Conservation (phyloP, 1,139 yeast species). For the Geotrichum siamense region DNA sequence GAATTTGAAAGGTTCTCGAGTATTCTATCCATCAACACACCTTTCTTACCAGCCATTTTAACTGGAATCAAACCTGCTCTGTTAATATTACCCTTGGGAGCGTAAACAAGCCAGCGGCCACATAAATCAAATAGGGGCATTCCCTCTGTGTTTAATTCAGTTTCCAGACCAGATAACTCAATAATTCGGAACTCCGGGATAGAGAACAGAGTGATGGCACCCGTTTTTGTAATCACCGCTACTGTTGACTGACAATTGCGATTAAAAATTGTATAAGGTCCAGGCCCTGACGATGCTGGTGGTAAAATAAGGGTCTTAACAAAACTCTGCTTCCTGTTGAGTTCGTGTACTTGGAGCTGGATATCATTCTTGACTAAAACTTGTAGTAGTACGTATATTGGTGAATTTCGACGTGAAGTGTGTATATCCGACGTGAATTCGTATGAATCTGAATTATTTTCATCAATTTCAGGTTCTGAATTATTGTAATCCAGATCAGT, state of each 20-base stretch:
- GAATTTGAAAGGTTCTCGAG: slow-evolving; percentile 27
- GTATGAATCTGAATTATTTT: background rate
- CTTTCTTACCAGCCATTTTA: slow-evolving; percentile 27
- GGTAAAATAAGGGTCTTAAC: slow-evolving; percentile 24
- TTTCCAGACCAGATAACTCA: slow-evolving; percentile 25
- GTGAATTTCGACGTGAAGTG: slow-evolving; percentile 13
- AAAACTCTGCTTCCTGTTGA: slow-evolving; percentile 18
- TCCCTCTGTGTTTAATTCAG: slow-evolving; percentile 22
- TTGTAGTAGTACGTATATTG: slow-evolving; percentile 21
- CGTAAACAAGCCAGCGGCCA: slow-evolving; percentile 28
- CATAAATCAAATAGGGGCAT: slow-evolving; percentile 25
- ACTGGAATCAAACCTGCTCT: slow-evolving; percentile 23
- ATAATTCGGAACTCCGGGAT: slow-evolving; percentile 19
- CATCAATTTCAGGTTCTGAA: background rate
- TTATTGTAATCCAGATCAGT: background rate
- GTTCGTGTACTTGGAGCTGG: slow-evolving; percentile 22
- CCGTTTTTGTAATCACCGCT: slow-evolving; percentile 23
- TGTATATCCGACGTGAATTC: slow-evolving; percentile 1
- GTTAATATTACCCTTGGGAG: slow-evolving; percentile 16
- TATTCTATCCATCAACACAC: slow-evolving; percentile 28
- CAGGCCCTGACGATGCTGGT: slow-evolving; percentile 25
- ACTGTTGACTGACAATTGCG: slow-evolving; percentile 15
- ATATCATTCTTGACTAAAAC: slow-evolving; percentile 19
- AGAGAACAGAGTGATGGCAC: slow-evolving; percentile 23
- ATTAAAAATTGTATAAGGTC: slow-evolving; percentile 22